Conservation (phyloP, 2,329 filamentous ascomycete species). For the Emergomyces orientalis region DNA sequence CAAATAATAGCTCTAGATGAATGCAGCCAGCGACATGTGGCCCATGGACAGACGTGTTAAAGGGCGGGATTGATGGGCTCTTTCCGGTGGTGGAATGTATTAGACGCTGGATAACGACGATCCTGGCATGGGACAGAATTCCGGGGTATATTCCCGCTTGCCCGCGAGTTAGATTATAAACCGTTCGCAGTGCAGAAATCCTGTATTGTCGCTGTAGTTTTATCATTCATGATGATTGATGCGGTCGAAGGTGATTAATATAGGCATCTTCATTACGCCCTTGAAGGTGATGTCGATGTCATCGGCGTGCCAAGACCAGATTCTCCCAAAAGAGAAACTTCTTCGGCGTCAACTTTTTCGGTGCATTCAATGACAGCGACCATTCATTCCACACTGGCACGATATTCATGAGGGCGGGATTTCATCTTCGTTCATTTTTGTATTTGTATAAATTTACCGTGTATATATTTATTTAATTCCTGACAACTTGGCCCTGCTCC, state of each 20-base stretch:
- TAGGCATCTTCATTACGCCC: neutral
- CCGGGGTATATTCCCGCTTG: neutral
- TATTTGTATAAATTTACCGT: neutral
- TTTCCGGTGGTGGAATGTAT: neutral
- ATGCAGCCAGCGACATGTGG: neutral
- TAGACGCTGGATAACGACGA: neutral
- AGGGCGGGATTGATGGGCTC: neutral
- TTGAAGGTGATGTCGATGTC: neutral
- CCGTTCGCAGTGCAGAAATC: neutral
- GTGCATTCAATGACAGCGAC: neutral
- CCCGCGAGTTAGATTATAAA: neutral
- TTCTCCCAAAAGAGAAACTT: constrained; percentile 1
- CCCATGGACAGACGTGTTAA: neutral
- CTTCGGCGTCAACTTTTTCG: neutral
- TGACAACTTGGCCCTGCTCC: neutral
- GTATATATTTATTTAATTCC: neutral
- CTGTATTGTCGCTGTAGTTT: neutral
- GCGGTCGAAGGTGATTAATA: neutral
- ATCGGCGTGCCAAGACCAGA: constrained; percentile 2
- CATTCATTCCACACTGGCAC: neutral
- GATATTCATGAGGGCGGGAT: neutral
- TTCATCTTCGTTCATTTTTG: neutral
- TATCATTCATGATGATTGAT: neutral
- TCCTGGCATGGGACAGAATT: neutral
- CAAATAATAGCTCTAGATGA: neutral